Base-by-base conservation (phyloP, 2,329 filamentous ascomycete species). In the Aspergillus fumigatus region DNA sequence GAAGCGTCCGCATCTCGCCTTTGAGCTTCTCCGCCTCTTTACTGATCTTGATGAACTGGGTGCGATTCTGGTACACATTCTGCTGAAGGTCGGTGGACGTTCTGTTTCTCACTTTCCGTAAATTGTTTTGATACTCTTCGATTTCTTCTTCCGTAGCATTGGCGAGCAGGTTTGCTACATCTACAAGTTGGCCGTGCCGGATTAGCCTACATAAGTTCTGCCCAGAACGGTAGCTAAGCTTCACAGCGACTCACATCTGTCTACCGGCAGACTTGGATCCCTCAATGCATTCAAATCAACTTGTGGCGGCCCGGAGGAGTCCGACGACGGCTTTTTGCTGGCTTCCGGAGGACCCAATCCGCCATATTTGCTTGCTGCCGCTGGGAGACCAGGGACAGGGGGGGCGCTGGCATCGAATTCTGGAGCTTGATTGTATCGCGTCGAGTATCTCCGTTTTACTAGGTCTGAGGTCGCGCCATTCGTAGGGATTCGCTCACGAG, bases 21-120 rank as follows among this genome's bases (percentile, higher is more conserved):
- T 97, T 97, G 56, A 99, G 84, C 77, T 96, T 97, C 75, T 99
- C 94, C 1, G 95, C 94, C 77, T 99, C 94, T 75, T 97, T 97
- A 72, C 92, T 97, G 74, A 99, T 97, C 75, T 96, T 96, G 80
- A 99, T 97, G 70, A 99, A 99, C 69, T 97, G 94, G 0, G 91
- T 96, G 50, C 94, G 87, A 74, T 99, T 99, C 73, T 97, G 92
- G 75, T 96, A 93, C 51, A 99, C 89, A 75, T 92, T 97, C 70
- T 95, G 90, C 74, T 97, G 93, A 23, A 99, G 80, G 65, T 97
- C 92, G 50, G 86, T 82, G 4, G 88, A 88, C 8, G 91, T 92
- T 55, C 89, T 85, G 62, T 83, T 83, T 74, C 93, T 93, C 55
- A 94, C 80, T 65, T 88, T 88, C 62, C 86, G 86, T 47, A 97